Percentiles rank a stretch among this genome's conserved stretches.
Evolutionary conservation across 495 filamentous ascomycete genomes (phyloP).

Genomic region (Lophium mytilinum): DNA sequence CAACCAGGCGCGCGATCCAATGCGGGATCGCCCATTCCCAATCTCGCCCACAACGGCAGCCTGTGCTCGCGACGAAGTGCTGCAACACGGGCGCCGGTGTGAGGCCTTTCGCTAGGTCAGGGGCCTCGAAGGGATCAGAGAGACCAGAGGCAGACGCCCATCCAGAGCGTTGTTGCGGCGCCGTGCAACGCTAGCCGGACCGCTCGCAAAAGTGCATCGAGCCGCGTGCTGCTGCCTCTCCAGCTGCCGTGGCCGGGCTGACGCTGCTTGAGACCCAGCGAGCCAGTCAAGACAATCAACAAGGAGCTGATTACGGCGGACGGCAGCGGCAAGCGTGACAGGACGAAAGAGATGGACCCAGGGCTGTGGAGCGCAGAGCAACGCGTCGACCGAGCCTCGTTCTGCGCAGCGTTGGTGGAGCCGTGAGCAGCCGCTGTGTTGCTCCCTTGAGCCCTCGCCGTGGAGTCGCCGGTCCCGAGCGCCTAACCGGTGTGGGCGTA

Average conservation of each 20-base stretch:
- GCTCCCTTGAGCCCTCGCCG: no score
- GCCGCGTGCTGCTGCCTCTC: background rate
- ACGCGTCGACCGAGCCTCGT: background rate
- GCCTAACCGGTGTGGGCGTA: background rate
- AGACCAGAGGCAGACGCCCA: background rate
- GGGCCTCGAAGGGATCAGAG: background rate
- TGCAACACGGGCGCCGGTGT: background rate
- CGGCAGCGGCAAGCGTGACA: no score
- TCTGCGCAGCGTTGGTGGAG: background rate
- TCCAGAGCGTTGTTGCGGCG: background rate
- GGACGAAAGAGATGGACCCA: no score
- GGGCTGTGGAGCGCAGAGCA: no score
- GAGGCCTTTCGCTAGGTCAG: background rate
- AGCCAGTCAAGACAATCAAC: no score
- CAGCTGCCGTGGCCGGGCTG: background rate
- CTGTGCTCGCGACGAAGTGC: background rate
- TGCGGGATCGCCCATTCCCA: no score
- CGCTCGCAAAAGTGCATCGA: background rate
- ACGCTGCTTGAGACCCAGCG: no score
- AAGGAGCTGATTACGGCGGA: no score
- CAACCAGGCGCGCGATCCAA: background rate
- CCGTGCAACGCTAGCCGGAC: background rate
- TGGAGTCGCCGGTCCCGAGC: no score
- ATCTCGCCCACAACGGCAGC: background rate
- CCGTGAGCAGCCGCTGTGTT: no score